Percentiles rank a stretch among this genome's conserved stretches.
phyloP scores from a whole-genome alignment of 139 green algal species.

The Mesostigma viride region DNA sequence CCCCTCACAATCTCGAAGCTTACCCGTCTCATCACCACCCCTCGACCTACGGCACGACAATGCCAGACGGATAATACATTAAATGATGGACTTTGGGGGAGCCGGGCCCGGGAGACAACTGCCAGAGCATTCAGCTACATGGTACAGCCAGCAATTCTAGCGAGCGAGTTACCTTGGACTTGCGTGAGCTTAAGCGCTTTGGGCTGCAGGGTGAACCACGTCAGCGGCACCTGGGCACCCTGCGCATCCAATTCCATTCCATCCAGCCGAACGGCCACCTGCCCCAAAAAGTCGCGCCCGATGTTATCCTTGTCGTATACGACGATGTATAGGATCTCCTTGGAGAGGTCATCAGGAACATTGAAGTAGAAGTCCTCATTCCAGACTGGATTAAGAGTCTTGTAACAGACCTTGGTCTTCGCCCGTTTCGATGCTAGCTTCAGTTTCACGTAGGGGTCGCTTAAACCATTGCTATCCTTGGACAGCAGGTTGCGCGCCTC shows the following conservation, averaged over 20 bases:
- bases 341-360: background rate
- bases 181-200: no score
- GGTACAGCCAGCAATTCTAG: no score
- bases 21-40: no score
- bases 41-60: no score
- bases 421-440: slow-evolving; percentile 8
- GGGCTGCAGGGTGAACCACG: slow-evolving; percentile 27
- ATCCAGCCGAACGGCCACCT: slow-evolving; percentile 15
- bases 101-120: no score
- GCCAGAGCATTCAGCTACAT: no score
- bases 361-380: slow-evolving; percentile 12
- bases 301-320: slow-evolving; percentile 28
- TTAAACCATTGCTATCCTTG: slow-evolving; percentile 25
- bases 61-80: no score
- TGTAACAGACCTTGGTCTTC: slow-evolving; percentile 20
- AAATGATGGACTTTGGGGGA: no score
- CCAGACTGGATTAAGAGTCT: slow-evolving; percentile 29
- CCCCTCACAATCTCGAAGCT: no score
- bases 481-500: slow-evolving; percentile 17
- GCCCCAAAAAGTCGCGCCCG: slow-evolving; percentile 24
- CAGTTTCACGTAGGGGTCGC: slow-evolving; percentile 24
- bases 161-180: no score
- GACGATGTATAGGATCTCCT: background rate
- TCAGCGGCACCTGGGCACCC: slow-evolving; percentile 7
- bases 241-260: slow-evolving; percentile 12